Base-by-base conservation (phyloP, 306 rosid species). In the Echinosophora koreensis region DNA sequence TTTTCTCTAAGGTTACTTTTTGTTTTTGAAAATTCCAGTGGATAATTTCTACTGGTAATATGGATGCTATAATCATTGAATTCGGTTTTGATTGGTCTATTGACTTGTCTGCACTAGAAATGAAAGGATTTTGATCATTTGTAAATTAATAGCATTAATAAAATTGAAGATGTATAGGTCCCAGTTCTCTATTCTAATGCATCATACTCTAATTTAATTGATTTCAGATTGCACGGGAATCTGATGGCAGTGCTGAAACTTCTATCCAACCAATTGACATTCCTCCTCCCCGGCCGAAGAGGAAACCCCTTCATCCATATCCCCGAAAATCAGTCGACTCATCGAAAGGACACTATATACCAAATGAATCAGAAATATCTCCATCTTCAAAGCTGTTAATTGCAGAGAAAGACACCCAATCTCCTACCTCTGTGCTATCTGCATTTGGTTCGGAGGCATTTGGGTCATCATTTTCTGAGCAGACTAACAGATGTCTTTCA, bases 251-350 rank as follows among this genome's bases (percentile, higher is more conserved):
- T 70, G 85, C 74, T 32, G 98, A 90, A 76, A 87, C 71, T 77
- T 76, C 90, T 37, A 71, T 85, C 34, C 90, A 77, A 54, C 93
- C 93, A 71, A 82, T 86, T 74, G 90, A 87, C 75, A 95, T 95
- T 79, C 98, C 97, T 76, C 98, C 97, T 70, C 98, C 98, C 18
- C 91, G 98, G 73, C 98, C 98, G 0, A 94, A 94, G 87, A 85
- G 94, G 81, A 94, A 92, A 70, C 98, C 98, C 2, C 77, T 88
- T 74, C 98, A 90, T 85, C 98, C 98, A 70, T 94, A 94, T 78
- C 98, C 98, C 51, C 97, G 97, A 2, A 94, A 94, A 78, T 86
- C 84, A 8, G 84, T 44, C 0, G 87, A 87, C 47, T 73, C 86
- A 42, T 64, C 76, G 11, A 88, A 78, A 81, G 91, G 69, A 80